phyloP scores from a whole-genome alignment of 1,284 basidiomycete genomes.

The Ceratobasidium sp. region DNA sequence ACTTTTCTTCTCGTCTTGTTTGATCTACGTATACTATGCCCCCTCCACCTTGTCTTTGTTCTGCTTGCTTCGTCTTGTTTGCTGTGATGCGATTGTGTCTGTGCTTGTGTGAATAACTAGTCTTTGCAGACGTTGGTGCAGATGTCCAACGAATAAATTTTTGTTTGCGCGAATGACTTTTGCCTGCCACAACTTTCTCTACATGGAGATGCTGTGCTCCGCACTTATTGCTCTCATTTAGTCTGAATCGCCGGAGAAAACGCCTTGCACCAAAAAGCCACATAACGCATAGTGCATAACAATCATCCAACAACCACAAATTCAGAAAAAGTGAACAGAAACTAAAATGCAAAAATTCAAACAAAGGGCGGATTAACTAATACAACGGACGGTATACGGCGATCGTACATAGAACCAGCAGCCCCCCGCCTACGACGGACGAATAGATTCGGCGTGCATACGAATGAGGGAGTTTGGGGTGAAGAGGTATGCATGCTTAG shows the following conservation, averaged over 20 bases:
- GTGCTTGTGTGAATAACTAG: constrained; percentile 6
- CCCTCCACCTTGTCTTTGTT: not conserved
- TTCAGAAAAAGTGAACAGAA: not conserved
- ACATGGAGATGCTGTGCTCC: too few species aligned
- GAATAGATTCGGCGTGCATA: not conserved
- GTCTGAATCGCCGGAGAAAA: too few species aligned
- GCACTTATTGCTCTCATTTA: too few species aligned
- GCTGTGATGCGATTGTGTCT: not conserved
- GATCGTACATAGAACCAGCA: constrained; percentile 27
- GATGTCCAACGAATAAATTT: constrained; percentile 15
- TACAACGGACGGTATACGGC: constrained; percentile 25
- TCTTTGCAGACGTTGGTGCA: not conserved
- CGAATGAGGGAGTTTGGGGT: not conserved
- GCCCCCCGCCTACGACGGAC: not conserved
- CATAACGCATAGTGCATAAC: not conserved
- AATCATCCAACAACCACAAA: not conserved
- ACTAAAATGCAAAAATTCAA: not conserved
- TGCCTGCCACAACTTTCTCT: too few species aligned
- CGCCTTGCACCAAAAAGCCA: too few species aligned
- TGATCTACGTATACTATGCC: constrained; percentile 12
- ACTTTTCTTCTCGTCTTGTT: constrained; percentile 18
- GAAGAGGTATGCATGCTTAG: not conserved
- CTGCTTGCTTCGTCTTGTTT: constrained; percentile 6
- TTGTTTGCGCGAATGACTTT: too few species aligned
- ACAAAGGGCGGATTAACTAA: constrained; percentile 26